Base-by-base conservation (phyloP, 495 filamentous ascomycete species). In the Jackrogersella multiformis region DNA sequence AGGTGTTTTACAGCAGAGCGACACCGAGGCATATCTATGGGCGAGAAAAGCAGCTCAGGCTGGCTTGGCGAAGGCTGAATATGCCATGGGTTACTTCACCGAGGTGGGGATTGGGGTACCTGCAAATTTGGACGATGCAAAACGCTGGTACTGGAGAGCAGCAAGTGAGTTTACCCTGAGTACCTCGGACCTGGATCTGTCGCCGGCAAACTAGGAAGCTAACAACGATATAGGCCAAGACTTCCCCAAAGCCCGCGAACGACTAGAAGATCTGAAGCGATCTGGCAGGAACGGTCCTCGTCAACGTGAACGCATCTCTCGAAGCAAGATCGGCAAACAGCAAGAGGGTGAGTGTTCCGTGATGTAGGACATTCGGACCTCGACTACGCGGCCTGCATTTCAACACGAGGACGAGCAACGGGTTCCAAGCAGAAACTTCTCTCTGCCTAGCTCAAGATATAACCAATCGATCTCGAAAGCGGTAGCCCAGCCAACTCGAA, bases 11-110 rank as follows among this genome's bases (percentile, higher is more conserved):
- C 86, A 91, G 72, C 94, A 97, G 74, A 96, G 89, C 66, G 95
- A 99, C 66, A 96, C 92, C 1, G 95, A 99, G 74, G 95, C 95
- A 1, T 99, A 97, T 71, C 86, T 99, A 1, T 99, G 95, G 95
- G 95, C 95, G 6, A 82, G 95, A 1, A 97, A 97, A 76, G 94
- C 95, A 8, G 94, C 95, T 1, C 84, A 87, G 44, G 88, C 90
- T 9, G 92, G 93, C 5, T 78, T 97, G 32, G 86, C 89, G 4
- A 98, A 98, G 82, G 95, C 94, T 0, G 90, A 97, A 77, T 97
- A 97, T 81, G 95, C 95, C 0, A 94, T 99, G 92, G 95, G 95
- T 1, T 97, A 97, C 75, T 98, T 95, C 68, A 96, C 93, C 0
- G 95, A 99, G 77, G 90, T 93, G 28, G 95, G 95, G 0, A 97